Conservation (phyloP, 371 early-diverging fungal genomes). For the Syncephalastrum monosporum region DNA sequence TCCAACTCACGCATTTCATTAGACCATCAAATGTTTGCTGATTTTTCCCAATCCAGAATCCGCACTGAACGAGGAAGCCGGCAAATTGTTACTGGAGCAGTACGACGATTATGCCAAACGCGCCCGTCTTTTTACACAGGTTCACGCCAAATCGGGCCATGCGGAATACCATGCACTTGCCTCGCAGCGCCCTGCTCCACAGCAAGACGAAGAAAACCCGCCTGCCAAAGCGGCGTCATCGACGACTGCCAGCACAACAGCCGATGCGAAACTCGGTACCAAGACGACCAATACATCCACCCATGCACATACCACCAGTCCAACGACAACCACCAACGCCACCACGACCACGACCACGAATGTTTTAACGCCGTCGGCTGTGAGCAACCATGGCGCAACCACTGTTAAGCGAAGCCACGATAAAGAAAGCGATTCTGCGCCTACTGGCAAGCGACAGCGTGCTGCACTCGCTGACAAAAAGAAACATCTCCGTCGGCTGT, state of each 20-base stretch:
- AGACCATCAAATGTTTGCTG: conserved; percentile 88
- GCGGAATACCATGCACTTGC: conserved; percentile 20
- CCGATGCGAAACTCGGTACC: background rate
- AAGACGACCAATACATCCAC: background rate
- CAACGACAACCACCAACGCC: background rate
- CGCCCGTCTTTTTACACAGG: conserved; percentile 72
- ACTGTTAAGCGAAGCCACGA: background rate
- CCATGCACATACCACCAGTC: background rate
- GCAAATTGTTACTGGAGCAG: conserved; percentile 78
- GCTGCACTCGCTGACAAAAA: too few relatives aligned
- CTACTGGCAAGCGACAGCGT: conserved; percentile 1
- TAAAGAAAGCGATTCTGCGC: background rate
- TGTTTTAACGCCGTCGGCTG: background rate
- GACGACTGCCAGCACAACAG: background rate
- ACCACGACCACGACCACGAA: background rate
- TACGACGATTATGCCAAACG: conserved; percentile 81
- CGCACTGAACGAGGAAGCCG: conserved; percentile 92
- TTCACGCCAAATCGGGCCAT: conserved; percentile 67
- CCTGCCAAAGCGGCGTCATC: conserved; percentile 1
- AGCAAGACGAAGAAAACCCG: background rate
- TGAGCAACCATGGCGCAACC: background rate
- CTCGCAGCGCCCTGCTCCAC: conserved; percentile 6
- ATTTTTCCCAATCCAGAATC: conserved; percentile 94
- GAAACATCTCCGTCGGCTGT: too few relatives aligned
- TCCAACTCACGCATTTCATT: background rate